phyloP scores from a whole-genome alignment of 2,329 filamentous ascomycete genomes.

The Fusarium piperis region DNA sequence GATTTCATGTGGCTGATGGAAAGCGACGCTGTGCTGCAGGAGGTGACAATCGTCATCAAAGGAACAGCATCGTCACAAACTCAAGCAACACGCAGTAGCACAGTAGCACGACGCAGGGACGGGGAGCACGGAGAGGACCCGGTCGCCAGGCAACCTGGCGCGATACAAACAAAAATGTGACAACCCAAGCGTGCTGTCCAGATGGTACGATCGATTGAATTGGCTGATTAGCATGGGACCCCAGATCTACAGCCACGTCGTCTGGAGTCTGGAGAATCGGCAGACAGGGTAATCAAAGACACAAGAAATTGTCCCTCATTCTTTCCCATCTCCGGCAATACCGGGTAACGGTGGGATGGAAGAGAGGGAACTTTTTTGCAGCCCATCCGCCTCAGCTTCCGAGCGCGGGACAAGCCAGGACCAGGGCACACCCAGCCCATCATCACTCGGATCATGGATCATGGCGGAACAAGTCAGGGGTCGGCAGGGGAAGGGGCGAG shows the following conservation, averaged over 20 bases:
- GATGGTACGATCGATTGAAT: slow-evolving; percentile 36
- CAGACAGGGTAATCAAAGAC: slow-evolving; percentile 12
- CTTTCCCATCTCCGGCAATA: slow-evolving; percentile 1
- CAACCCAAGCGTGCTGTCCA: neutral
- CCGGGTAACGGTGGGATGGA: neutral
- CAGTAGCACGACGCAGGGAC: slow-evolving; percentile 22
- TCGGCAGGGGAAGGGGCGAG: slow-evolving; percentile 12
- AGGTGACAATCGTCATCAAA: neutral
- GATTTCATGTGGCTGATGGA: slow-evolving; percentile 17
- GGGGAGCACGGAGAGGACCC: slow-evolving; percentile 22
- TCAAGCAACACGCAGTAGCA: neutral
- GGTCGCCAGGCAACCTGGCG: slow-evolving; percentile 18
- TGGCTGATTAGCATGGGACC: slow-evolving; percentile 35
- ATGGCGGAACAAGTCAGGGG: slow-evolving; percentile 13
- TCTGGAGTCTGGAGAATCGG: slow-evolving; percentile 18
- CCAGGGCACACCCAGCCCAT: slow-evolving; percentile 15
- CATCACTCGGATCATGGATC: slow-evolving; percentile 19
- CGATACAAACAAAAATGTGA: slow-evolving; percentile 15
- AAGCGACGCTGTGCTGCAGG: slow-evolving; percentile 9
- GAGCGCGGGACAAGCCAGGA: slow-evolving; percentile 23
- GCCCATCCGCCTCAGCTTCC: slow-evolving; percentile 1
- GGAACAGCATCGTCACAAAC: slow-evolving; percentile 1
- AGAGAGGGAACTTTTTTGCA: slow-evolving; percentile 15
- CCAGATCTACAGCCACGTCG: slow-evolving; percentile 31
- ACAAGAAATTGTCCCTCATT: neutral